Evolutionary conservation across 2,329 filamentous ascomycete species (phyloP).

Genomic region (Intubia oerlemansii): DNA sequence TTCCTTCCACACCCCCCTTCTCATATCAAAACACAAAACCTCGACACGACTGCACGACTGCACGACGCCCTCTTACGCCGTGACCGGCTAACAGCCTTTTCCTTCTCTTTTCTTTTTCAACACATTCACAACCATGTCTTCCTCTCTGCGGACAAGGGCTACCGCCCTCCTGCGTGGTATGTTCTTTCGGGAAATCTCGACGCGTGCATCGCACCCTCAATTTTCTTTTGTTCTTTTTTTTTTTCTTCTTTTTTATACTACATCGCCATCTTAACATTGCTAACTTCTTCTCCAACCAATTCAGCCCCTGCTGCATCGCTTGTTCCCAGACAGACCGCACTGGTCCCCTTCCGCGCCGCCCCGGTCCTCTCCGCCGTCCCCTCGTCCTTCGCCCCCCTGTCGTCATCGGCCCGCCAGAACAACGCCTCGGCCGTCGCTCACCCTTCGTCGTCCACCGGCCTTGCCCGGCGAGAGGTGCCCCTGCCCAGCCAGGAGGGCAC

Average conservation of each 20-base stretch:
- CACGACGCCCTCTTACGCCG: neutral
- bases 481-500: constrained; percentile 59
- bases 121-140: constrained; percentile 19
- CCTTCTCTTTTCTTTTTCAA: constrained; percentile 1
- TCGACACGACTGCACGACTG: neutral
- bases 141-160: constrained; percentile 27
- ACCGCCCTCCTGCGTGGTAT: constrained; percentile 30
- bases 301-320: too few relatives aligned
- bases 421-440: constrained; percentile 31
- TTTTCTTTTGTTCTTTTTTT: too few relatives aligned
- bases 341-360: constrained; percentile 42
- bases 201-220: too few relatives aligned
- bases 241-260: too few relatives aligned
- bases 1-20: too few relatives aligned
- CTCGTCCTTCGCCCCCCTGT: constrained; percentile 41
- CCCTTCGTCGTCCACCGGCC: constrained; percentile 21
- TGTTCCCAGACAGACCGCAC: too few relatives aligned
- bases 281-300: too few relatives aligned
- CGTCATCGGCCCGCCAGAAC: constrained; percentile 40
- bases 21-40: too few relatives aligned
- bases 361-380: constrained; percentile 14
- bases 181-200: too few relatives aligned
- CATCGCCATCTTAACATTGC: too few relatives aligned
- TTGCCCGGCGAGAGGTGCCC: constrained; percentile 49
- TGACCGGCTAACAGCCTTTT: neutral